Conservation (phyloP, 805 yeast genomes). For the Myxozyma sirexii region DNA sequence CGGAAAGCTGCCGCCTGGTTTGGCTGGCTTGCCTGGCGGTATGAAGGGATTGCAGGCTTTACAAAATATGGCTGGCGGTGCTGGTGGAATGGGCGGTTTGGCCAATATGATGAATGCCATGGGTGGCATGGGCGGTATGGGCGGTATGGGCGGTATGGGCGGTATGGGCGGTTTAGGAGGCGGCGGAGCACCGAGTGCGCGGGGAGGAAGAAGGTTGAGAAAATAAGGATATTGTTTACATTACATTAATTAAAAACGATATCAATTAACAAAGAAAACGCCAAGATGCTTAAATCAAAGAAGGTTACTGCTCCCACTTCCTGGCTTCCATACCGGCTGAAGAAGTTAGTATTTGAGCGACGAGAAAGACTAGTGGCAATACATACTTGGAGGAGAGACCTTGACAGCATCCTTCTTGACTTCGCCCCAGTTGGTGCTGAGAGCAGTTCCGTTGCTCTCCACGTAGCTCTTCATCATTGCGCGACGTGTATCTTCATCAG, state of each 20-base stretch:
- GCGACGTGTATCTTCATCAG: constrained; percentile 82
- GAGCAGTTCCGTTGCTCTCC: constrained; percentile 92
- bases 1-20: constrained; percentile 36
- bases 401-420: constrained; percentile 68
- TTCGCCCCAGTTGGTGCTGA: constrained; percentile 92
- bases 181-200: constrained; percentile 16
- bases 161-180: constrained; percentile 22
- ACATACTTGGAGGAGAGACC: constrained; percentile 60
- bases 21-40: constrained; percentile 31
- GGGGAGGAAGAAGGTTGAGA: constrained; percentile 16
- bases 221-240: neutral
- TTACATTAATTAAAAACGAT: neutral
- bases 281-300: neutral
- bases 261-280: neutral
- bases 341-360: neutral
- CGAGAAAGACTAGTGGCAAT: too few relatives aligned
- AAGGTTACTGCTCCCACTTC: constrained; percentile 15
- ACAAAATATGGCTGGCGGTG: constrained; percentile 15
- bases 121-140: constrained; percentile 27
- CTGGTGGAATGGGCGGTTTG: constrained; percentile 24
- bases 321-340: constrained; percentile 32
- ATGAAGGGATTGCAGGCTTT: constrained; percentile 25
- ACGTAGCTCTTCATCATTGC: constrained; percentile 97
- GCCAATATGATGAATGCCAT: constrained; percentile 11
- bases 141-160: constrained; percentile 27